Conservation (phyloP, 2,329 filamentous ascomycete genomes). For the Bipolaris gigantea region DNA sequence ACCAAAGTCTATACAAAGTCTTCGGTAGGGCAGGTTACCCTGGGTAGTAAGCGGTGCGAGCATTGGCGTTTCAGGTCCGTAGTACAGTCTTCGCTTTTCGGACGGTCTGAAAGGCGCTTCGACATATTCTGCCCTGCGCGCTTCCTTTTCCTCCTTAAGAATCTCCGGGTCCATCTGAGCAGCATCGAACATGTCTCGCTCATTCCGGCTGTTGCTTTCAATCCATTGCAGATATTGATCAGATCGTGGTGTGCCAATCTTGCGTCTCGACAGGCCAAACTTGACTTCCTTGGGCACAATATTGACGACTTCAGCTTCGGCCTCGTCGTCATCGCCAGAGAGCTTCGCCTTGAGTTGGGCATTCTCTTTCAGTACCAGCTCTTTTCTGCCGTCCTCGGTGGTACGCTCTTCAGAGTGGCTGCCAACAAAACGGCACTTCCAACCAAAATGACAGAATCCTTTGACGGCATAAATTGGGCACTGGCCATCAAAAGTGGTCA, state of each 20-base stretch:
- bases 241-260: slow-evolving; percentile 69
- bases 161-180: slow-evolving; percentile 39
- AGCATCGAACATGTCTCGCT: slow-evolving; percentile 39
- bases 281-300: slow-evolving; percentile 70
- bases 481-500: slow-evolving; percentile 72
- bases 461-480: slow-evolving; percentile 80
- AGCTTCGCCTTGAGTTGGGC: slow-evolving; percentile 50
- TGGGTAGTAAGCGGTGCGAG: slow-evolving; percentile 96
- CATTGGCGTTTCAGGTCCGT: slow-evolving; percentile 87
- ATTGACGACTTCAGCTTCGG: slow-evolving; percentile 71
- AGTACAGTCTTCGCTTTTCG: slow-evolving; percentile 92
- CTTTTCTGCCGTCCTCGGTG: slow-evolving; percentile 76
- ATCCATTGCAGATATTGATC: slow-evolving; percentile 79
- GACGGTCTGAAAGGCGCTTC: slow-evolving; percentile 87
- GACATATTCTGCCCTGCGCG: slow-evolving; percentile 77
- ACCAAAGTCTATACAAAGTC: slow-evolving; percentile 85
- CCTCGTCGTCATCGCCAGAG: slow-evolving; percentile 46
- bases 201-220: slow-evolving; percentile 60
- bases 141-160: slow-evolving; percentile 51
- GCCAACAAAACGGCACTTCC: slow-evolving; percentile 89
- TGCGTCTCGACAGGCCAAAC: slow-evolving; percentile 73
- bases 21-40: slow-evolving; percentile 91
- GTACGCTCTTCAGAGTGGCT: slow-evolving; percentile 84
- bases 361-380: slow-evolving; percentile 71
- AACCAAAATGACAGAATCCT: slow-evolving; percentile 79